Conservation (phyloP, 768 basidiomycete species). For the Russula brevipes region DNA sequence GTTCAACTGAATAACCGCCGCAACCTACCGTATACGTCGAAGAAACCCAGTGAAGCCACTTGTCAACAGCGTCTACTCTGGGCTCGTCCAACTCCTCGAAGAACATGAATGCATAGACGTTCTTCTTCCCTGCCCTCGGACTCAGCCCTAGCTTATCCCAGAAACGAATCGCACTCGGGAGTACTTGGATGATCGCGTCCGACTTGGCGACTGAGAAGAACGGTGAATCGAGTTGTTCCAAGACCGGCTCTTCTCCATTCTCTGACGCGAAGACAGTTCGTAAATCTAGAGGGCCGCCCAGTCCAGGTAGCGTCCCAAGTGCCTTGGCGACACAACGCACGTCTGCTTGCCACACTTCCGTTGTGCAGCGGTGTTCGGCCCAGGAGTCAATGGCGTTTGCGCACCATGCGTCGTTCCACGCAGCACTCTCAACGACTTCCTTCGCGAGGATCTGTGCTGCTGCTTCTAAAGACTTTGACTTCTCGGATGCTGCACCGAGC, state of each 20-base stretch:
- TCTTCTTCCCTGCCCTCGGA: conserved; percentile 66
- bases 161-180: conserved; percentile 68
- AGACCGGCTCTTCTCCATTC: conserved; percentile 1
- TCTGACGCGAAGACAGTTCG: conserved; percentile 37
- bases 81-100: conserved; percentile 56
- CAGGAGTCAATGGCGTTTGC: conserved; percentile 31
- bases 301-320: conserved; percentile 36
- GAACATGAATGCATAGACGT: conserved; percentile 62
- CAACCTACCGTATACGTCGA: conserved; percentile 53
- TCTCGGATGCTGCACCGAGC: conserved; percentile 58
- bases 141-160: conserved; percentile 81
- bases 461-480: conserved; percentile 61
- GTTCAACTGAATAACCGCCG: not conserved
- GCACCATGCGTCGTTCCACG: conserved; percentile 66
- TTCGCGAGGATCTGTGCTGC: conserved; percentile 56
- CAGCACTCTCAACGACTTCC: conserved; percentile 68
- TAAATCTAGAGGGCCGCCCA: conserved; percentile 42
- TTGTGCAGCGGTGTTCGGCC: conserved; percentile 25
- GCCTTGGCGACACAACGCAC: conserved; percentile 42
- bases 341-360: conserved; percentile 57
- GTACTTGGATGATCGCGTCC: conserved; percentile 61
- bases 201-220: conserved; percentile 63
- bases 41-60: conserved; percentile 55
- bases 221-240: conserved; percentile 45
- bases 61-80: conserved; percentile 44